Evolutionary conservation across 2,329 filamentous ascomycete species (phyloP).

Genomic region (Purpureocillium takamizusanense): DNA sequence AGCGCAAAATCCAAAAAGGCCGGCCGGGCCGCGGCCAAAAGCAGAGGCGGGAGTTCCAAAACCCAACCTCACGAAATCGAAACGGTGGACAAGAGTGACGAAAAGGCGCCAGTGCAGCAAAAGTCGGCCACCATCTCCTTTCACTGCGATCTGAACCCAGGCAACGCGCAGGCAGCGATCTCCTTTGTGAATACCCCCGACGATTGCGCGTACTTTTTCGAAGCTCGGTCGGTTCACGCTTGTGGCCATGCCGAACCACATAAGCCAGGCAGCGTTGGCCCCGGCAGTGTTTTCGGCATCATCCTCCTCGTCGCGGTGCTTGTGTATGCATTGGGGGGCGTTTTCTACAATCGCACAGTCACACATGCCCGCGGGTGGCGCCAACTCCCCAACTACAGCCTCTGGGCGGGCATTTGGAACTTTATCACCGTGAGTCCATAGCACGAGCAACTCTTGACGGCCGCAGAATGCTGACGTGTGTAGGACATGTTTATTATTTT

Average conservation of each 20-base stretch:
- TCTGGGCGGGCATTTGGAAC: conserved; percentile 82
- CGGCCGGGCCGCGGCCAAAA: background rate
- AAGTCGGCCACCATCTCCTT: conserved; percentile 89
- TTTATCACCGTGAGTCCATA: conserved; percentile 59
- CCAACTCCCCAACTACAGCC: conserved; percentile 85
- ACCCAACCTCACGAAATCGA: conserved; percentile 6
- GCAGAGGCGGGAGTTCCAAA: background rate
- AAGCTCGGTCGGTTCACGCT: conserved; percentile 76
- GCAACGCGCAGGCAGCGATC: conserved; percentile 56
- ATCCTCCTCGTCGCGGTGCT: conserved; percentile 70
- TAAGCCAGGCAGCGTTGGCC: conserved; percentile 61
- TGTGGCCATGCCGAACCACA: conserved; percentile 62
- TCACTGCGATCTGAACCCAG: conserved; percentile 78
- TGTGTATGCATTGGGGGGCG: conserved; percentile 85
- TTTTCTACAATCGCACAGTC: conserved; percentile 92
- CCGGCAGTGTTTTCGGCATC: conserved; percentile 76
- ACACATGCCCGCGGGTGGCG: conserved; percentile 92
- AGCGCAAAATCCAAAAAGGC: conserved; percentile 31
- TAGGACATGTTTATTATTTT: conserved; percentile 60
- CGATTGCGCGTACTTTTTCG: conserved; percentile 93
- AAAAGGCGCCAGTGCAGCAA: conserved; percentile 26
- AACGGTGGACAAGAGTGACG: conserved; percentile 21
- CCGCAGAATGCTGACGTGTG: conserved; percentile 8
- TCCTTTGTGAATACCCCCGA: conserved; percentile 81
- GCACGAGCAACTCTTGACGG: conserved; percentile 18